Evolutionary conservation across 2,329 filamentous ascomycete genomes (phyloP).

Genomic region (Phialophora expanda): DNA sequence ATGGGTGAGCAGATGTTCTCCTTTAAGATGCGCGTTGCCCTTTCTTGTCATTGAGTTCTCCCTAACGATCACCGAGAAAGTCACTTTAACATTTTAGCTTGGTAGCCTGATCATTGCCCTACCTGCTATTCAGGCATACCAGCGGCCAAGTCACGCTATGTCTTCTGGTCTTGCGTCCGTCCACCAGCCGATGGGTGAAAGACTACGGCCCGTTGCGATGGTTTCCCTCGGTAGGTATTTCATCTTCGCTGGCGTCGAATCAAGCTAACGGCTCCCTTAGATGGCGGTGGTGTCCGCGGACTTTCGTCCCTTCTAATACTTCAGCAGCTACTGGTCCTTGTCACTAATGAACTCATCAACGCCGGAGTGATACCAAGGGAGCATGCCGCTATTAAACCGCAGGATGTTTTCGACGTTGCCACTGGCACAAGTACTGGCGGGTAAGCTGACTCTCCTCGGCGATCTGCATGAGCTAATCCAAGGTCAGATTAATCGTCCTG

Average conservation of each 20-base stretch:
- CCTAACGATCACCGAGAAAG: neutral
- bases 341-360: slow-evolving; percentile 37
- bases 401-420: slow-evolving; percentile 52
- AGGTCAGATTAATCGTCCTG: slow-evolving; percentile 53
- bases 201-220: slow-evolving; percentile 25
- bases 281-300: slow-evolving; percentile 51
- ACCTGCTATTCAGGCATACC: neutral
- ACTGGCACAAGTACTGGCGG: slow-evolving; percentile 48
- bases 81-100: slow-evolving; percentile 5
- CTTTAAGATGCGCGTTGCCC: neutral
- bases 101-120: neutral
- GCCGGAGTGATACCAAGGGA: slow-evolving; percentile 19
- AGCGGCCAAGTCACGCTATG: neutral
- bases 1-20: neutral
- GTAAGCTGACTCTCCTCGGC: slow-evolving; percentile 38
- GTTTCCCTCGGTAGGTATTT: slow-evolving; percentile 29
- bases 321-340: slow-evolving; percentile 44
- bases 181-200: neutral
- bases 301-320: slow-evolving; percentile 49
- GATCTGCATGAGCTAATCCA: slow-evolving; percentile 6
- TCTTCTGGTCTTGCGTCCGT: neutral
- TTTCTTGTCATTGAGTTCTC: neutral
- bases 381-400: slow-evolving; percentile 39
- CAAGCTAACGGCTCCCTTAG: slow-evolving; percentile 33
- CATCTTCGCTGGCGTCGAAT: neutral